Conservation (phyloP, 495 filamentous ascomycete genomes). For the Terfezia claveryi region DNA sequence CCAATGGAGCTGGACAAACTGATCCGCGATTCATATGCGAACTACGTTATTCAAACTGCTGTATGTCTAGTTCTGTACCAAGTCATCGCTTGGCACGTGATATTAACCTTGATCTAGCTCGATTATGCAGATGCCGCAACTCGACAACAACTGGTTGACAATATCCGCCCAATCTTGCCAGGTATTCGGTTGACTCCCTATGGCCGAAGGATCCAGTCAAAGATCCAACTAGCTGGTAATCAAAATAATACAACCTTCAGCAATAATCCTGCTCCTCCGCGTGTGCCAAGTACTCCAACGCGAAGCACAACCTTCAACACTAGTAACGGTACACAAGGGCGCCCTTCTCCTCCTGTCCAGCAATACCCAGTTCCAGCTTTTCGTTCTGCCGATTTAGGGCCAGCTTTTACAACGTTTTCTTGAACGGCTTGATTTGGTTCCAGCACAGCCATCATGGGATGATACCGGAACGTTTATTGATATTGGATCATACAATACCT, state of each 20-base stretch:
- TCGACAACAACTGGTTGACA: slow-evolving; percentile 52
- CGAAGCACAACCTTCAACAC: neutral
- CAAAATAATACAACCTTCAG: neutral
- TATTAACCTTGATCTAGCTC: slow-evolving; percentile 23
- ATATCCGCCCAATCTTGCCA: slow-evolving; percentile 62
- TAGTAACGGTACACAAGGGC: neutral
- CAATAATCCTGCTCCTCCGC: neutral
- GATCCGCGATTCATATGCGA: slow-evolving; percentile 75
- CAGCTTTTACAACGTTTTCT: neutral
- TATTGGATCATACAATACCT: neutral
- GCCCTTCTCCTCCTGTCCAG: neutral
- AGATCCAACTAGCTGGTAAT: slow-evolving; percentile 30
- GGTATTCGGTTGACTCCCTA: slow-evolving; percentile 72
- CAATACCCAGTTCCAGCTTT: neutral
- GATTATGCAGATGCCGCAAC: slow-evolving; percentile 55
- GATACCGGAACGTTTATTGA: neutral
- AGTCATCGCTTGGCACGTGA: neutral
- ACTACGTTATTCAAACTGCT: slow-evolving; percentile 95
- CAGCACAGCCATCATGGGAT: neutral
- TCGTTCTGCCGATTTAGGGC: neutral
- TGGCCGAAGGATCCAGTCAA: slow-evolving; percentile 73
- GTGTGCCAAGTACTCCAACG: neutral
- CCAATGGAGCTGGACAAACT: slow-evolving; percentile 62
- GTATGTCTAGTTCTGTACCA: slow-evolving; percentile 8
- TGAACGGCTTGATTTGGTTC: neutral